Conservation (phyloP, 768 basidiomycete genomes). For the Psilocybe subaeruginosa region DNA sequence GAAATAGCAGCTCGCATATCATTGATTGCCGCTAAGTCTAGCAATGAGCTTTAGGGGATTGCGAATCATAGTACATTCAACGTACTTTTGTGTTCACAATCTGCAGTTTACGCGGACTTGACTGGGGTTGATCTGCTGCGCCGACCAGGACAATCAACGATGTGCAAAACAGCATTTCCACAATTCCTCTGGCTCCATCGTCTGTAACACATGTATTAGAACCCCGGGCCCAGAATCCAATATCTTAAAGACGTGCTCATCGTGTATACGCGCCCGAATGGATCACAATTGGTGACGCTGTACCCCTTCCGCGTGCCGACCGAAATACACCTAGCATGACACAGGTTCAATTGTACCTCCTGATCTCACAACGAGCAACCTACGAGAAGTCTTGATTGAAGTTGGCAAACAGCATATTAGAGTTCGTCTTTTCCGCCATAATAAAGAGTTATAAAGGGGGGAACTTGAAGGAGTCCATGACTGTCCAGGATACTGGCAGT, state of each 20-base stretch:
- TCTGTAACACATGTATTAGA: conserved; percentile 44
- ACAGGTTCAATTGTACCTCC: no score
- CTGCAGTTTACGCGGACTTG: conserved; percentile 91
- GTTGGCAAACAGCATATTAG: conserved; percentile 80
- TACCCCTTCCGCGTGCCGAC: conserved; percentile 96
- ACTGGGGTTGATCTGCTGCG: conserved; percentile 88
- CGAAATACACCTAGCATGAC: conserved; percentile 71
- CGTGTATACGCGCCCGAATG: conserved; percentile 94
- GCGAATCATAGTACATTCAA: background rate
- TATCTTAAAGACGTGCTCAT: conserved; percentile 65
- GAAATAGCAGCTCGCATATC: conserved; percentile 98
- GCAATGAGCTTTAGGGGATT: conserved; percentile 8
- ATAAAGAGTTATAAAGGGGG: background rate
- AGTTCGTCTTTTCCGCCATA: conserved; percentile 45
- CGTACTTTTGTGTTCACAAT: conserved; percentile 98
- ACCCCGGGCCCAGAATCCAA: background rate
- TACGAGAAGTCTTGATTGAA: conserved; percentile 99
- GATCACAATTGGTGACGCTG: conserved; percentile 97
- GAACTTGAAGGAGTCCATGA: background rate
- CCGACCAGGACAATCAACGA: conserved; percentile 97
- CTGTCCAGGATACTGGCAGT: background rate
- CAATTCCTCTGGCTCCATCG: conserved; percentile 93
- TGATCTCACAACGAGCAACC: background rate
- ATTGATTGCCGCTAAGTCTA: conserved; percentile 84
- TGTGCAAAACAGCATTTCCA: conserved; percentile 99